A percentile compares a stretch with the other conserved stretches of the same genome.
phyloP scores from a whole-genome alignment of 23 red algal genomes.

The Gracilaria gracilis region DNA sequence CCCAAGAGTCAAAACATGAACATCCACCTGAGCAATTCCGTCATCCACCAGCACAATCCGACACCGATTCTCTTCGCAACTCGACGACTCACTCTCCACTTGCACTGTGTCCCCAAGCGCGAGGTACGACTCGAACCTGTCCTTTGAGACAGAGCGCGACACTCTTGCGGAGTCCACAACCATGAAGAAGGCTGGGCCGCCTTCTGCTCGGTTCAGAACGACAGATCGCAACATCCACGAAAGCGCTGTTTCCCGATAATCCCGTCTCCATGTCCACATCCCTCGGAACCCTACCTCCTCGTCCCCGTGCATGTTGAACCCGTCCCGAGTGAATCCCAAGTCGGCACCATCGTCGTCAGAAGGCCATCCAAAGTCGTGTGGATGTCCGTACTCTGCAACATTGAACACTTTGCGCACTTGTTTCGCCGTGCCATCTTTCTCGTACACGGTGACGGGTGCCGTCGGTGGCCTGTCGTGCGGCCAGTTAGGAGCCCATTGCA shows the following conservation, averaged over 20 bases:
- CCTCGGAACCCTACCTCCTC: conserved; percentile 39
- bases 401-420: neutral
- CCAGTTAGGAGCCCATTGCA: conserved; percentile 57
- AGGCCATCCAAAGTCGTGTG: conserved; percentile 33
- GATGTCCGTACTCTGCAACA: neutral
- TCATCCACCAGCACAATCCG: conserved; percentile 32
- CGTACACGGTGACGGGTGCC: neutral
- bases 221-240: conserved; percentile 30
- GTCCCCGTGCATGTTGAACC: conserved; percentile 49
- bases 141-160: neutral
- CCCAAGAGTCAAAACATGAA: conserved; percentile 21
- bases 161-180: conserved; percentile 35
- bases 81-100: conserved; percentile 19
- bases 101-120: conserved; percentile 24
- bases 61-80: conserved; percentile 15
- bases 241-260: conserved; percentile 11
- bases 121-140: conserved; percentile 60
- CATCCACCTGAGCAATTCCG: conserved; percentile 24
- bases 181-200: conserved; percentile 26
- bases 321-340: neutral
- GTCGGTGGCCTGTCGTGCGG: neutral
- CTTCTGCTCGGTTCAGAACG: conserved; percentile 13
- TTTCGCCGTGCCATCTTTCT: neutral
- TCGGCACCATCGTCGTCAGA: conserved; percentile 7
- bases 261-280: conserved; percentile 48